These are phyloP conservation scores for Globisporangium takayamanum DNA, from an alignment of 352 stramenopile species.

Conservation along the genomic window DNA sequence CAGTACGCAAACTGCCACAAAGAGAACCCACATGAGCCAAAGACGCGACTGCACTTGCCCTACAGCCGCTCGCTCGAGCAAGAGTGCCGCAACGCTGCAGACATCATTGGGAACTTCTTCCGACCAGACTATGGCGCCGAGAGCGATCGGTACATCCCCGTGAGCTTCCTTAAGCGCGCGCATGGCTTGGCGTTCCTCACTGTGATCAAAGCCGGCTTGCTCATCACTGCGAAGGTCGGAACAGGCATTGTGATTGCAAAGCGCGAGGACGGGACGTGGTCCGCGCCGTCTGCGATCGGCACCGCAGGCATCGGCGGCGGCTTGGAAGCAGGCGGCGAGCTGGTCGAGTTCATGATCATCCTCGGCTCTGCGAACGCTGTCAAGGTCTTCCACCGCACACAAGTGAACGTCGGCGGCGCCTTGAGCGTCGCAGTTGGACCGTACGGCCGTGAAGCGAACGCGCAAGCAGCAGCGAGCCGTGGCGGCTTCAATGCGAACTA, in stretches of 20 bases:
- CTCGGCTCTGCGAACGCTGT: slow-evolving; percentile 90
- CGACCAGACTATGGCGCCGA: slow-evolving; percentile 52
- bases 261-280: slow-evolving; percentile 83
- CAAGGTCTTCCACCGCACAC: slow-evolving; percentile 85
- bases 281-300: slow-evolving; percentile 91
- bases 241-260: slow-evolving; percentile 90
- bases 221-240: slow-evolving; percentile 81
- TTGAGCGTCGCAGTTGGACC: slow-evolving; percentile 89
- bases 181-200: slow-evolving; percentile 84
- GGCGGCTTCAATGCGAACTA: slow-evolving; percentile 88
- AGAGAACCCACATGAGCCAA: slow-evolving; percentile 68
- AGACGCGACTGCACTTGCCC: slow-evolving; percentile 64
- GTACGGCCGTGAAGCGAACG: slow-evolving; percentile 76
- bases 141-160: slow-evolving; percentile 71
- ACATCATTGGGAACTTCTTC: slow-evolving; percentile 85
- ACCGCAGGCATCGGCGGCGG: slow-evolving; percentile 84
- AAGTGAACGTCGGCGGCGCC: slow-evolving; percentile 90
- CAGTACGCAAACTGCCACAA: slow-evolving; percentile 82
- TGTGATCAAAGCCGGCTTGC: slow-evolving; percentile 73
- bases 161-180: slow-evolving; percentile 73
- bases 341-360: slow-evolving; percentile 94
- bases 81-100: slow-evolving; percentile 62
- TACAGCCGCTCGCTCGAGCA: slow-evolving; percentile 71
- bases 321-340: slow-evolving; percentile 85
- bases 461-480: slow-evolving; percentile 74